phyloP scores from a whole-genome alignment of 352 stramenopile genomes.

The Globisporangium viniferum region DNA sequence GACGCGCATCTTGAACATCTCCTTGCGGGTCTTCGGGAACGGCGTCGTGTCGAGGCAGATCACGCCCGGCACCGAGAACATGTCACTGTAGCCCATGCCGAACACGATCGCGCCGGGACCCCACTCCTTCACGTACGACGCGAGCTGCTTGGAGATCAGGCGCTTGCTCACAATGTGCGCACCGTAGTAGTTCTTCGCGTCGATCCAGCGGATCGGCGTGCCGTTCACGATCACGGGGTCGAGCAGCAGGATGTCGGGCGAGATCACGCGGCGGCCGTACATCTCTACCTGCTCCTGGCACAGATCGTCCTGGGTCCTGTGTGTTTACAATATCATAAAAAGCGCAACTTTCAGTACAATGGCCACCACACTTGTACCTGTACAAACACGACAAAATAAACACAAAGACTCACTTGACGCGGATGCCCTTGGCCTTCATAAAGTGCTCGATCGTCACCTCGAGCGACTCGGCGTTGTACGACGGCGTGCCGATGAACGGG shows the following conservation, averaged over 20 bases:
- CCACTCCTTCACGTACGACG: constrained; percentile 86
- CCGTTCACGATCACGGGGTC: constrained; percentile 83
- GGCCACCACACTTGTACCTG: neutral
- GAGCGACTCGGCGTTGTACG: constrained; percentile 73
- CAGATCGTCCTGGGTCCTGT: constrained; percentile 68
- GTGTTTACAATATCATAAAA: neutral
- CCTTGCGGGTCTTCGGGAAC: constrained; percentile 72
- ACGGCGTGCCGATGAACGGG: constrained; percentile 62
- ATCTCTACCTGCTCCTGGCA: constrained; percentile 56
- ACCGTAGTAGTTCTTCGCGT: constrained; percentile 88
- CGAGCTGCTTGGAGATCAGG: constrained; percentile 75
- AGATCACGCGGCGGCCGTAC: constrained; percentile 75
- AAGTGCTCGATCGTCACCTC: constrained; percentile 75
- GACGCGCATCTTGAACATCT: constrained; percentile 65
- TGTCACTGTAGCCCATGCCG: constrained; percentile 86
- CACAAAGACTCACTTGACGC: constrained; percentile 54
- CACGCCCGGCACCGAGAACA: constrained; percentile 79
- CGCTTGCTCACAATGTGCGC: constrained; percentile 88
- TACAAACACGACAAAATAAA: neutral
- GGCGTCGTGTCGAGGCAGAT: constrained; percentile 82
- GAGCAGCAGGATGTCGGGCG: constrained; percentile 75
- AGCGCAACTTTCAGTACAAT: neutral
- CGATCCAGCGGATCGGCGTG: constrained; percentile 82
- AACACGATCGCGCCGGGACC: constrained; percentile 81
- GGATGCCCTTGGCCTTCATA: constrained; percentile 65